phyloP scores from a whole-genome alignment of 805 yeast species.

The Candida boidinii region DNA sequence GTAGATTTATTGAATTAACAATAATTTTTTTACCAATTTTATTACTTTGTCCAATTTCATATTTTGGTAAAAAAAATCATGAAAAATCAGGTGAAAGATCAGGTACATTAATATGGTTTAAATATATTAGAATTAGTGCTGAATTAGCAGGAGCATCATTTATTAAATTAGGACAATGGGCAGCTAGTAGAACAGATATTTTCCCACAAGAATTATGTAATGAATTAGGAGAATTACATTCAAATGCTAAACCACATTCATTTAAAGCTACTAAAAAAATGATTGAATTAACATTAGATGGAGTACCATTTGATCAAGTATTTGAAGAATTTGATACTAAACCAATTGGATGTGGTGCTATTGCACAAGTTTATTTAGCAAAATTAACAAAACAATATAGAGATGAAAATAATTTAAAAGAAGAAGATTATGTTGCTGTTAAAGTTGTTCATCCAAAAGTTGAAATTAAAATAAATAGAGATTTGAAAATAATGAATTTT shows the following conservation, averaged over 20 bases:
- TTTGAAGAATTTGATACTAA: slow-evolving; percentile 68
- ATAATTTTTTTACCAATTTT: slow-evolving; percentile 64
- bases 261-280: slow-evolving; percentile 49
- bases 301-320: slow-evolving; percentile 51
- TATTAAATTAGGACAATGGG: slow-evolving; percentile 96
- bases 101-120: slow-evolving; percentile 70
- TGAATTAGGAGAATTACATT: slow-evolving; percentile 70
- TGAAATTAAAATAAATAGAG: slow-evolving; percentile 63
- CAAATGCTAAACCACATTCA: slow-evolving; percentile 73
- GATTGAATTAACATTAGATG: slow-evolving; percentile 50
- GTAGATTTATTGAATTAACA: slow-evolving; percentile 63
- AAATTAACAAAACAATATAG: slow-evolving; percentile 40
- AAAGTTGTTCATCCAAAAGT: slow-evolving; percentile 91
- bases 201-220: slow-evolving; percentile 74
- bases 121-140: slow-evolving; percentile 51
- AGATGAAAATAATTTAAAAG: slow-evolving; percentile 8
- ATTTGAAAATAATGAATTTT: slow-evolving; percentile 72
- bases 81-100: slow-evolving; percentile 31
- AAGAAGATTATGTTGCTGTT: slow-evolving; percentile 65
- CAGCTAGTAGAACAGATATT: slow-evolving; percentile 92
- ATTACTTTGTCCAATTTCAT: slow-evolving; percentile 51
- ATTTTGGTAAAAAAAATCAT: slow-evolving; percentile 36
- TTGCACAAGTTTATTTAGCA: slow-evolving; percentile 90
- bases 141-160: slow-evolving; percentile 91
- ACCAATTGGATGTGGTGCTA: slow-evolving; percentile 97